These are phyloP conservation scores for Talaromyces trachyspermus DNA, from an alignment of 495 filamentous ascomycete genomes.

Conservation along the genomic window DNA sequence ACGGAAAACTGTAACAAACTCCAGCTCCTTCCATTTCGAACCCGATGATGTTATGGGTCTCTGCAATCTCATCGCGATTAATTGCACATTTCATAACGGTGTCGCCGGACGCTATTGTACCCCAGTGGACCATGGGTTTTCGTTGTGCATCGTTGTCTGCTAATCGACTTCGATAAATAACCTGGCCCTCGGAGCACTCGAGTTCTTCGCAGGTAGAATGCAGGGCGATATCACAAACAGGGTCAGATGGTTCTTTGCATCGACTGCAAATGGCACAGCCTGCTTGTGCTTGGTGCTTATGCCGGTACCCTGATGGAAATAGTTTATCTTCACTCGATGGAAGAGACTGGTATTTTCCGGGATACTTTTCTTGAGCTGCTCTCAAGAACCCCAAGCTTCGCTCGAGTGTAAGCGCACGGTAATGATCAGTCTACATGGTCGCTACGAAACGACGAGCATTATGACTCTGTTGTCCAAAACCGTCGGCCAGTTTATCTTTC, in stretches of 20 bases:
- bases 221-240: slow-evolving; percentile 12
- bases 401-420: too few species aligned
- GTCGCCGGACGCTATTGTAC: slow-evolving; percentile 16
- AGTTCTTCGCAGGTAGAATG: neutral
- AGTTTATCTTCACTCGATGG: slow-evolving; percentile 18
- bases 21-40: slow-evolving; percentile 41
- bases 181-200: neutral
- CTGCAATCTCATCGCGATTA: slow-evolving; percentile 9
- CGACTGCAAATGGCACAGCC: slow-evolving; percentile 6
- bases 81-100: slow-evolving; percentile 12
- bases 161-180: neutral
- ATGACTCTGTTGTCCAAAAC: slow-evolving; percentile 13
- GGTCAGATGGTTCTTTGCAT: slow-evolving; percentile 5
- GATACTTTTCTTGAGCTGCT: slow-evolving; percentile 9
- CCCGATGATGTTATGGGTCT: slow-evolving; percentile 17
- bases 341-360: slow-evolving; percentile 17
- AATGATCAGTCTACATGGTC: slow-evolving; percentile 9
- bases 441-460: slow-evolving; percentile 14
- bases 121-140: slow-evolving; percentile 9
- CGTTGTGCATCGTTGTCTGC: neutral
- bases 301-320: slow-evolving; percentile 21
- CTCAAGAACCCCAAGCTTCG: too few species aligned
- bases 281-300: slow-evolving; percentile 17
- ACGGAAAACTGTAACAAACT: slow-evolving; percentile 27
- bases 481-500: slow-evolving; percentile 15